Evolutionary conservation across 306 rosid genomes (phyloP).

Genomic region (Quercus agrifolia): DNA sequence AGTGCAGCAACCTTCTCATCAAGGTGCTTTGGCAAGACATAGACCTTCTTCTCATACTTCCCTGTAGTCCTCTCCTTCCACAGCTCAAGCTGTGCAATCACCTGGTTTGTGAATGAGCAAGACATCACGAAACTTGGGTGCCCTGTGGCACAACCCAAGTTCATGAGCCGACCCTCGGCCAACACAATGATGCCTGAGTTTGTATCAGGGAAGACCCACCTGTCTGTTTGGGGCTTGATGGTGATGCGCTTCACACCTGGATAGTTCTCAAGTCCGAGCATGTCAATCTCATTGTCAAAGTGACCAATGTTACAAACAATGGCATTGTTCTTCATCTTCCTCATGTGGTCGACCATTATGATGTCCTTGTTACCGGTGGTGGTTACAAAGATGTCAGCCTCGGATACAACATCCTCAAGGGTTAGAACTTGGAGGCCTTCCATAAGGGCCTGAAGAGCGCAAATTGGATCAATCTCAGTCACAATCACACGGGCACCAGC

Average conservation of each 20-base stretch:
- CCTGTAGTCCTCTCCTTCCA: constrained; percentile 83
- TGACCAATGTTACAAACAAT: constrained; percentile 96
- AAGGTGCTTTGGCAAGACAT: constrained; percentile 87
- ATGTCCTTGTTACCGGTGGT: constrained; percentile 99
- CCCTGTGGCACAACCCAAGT: constrained; percentile 98
- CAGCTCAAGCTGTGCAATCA: constrained; percentile 91
- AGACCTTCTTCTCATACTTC: constrained; percentile 88
- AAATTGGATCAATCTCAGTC: constrained; percentile 94
- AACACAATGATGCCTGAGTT: constrained; percentile 61
- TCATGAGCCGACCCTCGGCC: constrained; percentile 97
- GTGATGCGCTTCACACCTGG: constrained; percentile 86
- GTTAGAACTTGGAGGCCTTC: constrained; percentile 82
- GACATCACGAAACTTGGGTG: constrained; percentile 99
- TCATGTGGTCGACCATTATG: constrained; percentile 78
- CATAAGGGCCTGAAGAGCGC: constrained; percentile 97
- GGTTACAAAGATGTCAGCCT: constrained; percentile 85
- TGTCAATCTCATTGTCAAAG: constrained; percentile 94
- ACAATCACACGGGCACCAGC: constrained; percentile 92
- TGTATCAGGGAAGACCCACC: constrained; percentile 95
- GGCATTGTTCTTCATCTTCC: constrained; percentile 97
- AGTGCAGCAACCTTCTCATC: constrained; percentile 98
- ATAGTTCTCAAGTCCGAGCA: constrained; percentile 69
- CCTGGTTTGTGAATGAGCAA: constrained; percentile 97
- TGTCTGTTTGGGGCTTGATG: constrained; percentile 93
- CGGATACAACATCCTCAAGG: constrained; percentile 50